These are phyloP conservation scores for Ceratocystiopsis sp. DNA, from an alignment of 2,329 filamentous ascomycete species.

Conservation along the genomic window DNA sequence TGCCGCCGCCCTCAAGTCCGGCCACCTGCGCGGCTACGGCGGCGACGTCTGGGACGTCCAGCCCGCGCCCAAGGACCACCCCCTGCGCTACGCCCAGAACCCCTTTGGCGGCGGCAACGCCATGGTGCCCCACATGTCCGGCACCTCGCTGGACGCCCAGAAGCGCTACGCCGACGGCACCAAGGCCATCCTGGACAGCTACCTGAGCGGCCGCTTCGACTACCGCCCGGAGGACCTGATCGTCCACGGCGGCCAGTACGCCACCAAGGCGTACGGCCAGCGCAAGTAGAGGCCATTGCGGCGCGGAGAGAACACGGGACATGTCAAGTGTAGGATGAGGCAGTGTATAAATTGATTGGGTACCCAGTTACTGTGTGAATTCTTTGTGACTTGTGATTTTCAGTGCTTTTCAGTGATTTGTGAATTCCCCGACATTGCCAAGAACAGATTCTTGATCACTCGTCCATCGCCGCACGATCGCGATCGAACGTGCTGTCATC, in stretches of 20 bases:
- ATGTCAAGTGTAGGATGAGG: too few relatives aligned
- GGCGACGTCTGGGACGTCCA: conserved; percentile 96
- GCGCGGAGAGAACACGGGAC: too few relatives aligned
- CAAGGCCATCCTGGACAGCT: conserved; percentile 81
- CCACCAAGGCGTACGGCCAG: conserved; percentile 85
- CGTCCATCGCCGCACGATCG: too few relatives aligned
- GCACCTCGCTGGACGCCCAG: conserved; percentile 96
- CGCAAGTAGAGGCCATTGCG: too few relatives aligned
- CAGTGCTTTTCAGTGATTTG: too few relatives aligned
- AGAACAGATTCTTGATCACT: too few relatives aligned
- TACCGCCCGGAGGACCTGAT: conserved; percentile 87
- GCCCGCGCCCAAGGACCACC: conserved; percentile 85
- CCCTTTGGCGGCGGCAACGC: conserved; percentile 94
- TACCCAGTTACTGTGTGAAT: too few relatives aligned
- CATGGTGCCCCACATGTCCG: conserved; percentile 98
- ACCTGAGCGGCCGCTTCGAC: conserved; percentile 74
- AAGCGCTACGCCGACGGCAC: conserved; percentile 74
- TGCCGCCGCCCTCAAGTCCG: conserved; percentile 76
- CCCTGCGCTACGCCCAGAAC: conserved; percentile 82
- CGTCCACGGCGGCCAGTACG: conserved; percentile 77
- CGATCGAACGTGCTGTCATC: too few relatives aligned
- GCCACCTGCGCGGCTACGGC: conserved; percentile 79
- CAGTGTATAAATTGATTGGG: too few relatives aligned
- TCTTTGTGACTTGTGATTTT: too few relatives aligned
- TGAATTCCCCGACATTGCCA: too few relatives aligned